A percentile compares a stretch with the other conserved stretches of the same genome.
phyloP scores from a whole-genome alignment of 2,329 filamentous ascomycete species.

The Trichoderma arundinaceum region DNA sequence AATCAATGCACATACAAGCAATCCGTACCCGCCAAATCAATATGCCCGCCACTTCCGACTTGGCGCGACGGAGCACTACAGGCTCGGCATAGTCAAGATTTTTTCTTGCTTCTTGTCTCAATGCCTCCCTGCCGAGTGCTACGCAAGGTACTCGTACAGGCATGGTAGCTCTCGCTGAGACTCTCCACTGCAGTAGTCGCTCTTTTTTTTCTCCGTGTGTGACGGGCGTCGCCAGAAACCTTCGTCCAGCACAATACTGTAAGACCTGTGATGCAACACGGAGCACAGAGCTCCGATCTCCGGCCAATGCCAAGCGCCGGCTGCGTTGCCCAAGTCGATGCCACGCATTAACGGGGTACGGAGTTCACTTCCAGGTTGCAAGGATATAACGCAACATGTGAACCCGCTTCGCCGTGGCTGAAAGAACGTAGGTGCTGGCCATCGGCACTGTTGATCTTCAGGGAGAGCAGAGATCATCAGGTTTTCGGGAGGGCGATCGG shows the following conservation, averaged over 20 bases:
- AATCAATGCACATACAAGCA: neutral
- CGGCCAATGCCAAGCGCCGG: slow-evolving; percentile 6
- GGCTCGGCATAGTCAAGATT: slow-evolving; percentile 13
- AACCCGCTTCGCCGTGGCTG: neutral
- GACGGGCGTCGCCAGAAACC: slow-evolving; percentile 11
- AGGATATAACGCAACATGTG: neutral
- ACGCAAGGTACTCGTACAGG: slow-evolving; percentile 14
- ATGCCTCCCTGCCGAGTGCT: slow-evolving; percentile 1
- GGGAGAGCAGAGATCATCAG: slow-evolving; percentile 26
- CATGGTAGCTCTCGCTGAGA: slow-evolving; percentile 1
- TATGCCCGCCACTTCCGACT: slow-evolving; percentile 29
- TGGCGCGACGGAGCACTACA: slow-evolving; percentile 26
- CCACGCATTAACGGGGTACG: neutral
- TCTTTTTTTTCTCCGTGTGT: slow-evolving; percentile 11
- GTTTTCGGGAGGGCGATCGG: slow-evolving; percentile 24
- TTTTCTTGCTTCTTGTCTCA: slow-evolving; percentile 5
- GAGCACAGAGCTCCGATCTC: slow-evolving; percentile 3
- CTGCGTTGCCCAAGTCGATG: slow-evolving; percentile 4
- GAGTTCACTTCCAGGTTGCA: too few relatives aligned
- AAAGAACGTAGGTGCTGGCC: neutral
- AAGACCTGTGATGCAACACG: slow-evolving; percentile 14
- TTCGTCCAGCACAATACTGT: neutral
- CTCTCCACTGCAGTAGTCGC: slow-evolving; percentile 18
- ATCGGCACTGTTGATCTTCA: slow-evolving; percentile 27
- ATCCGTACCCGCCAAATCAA: neutral